Percentiles rank a stretch among this genome's conserved stretches.
Conservation (phyloP, 345 rosid genomes). For the Heritiera littoralis region DNA sequence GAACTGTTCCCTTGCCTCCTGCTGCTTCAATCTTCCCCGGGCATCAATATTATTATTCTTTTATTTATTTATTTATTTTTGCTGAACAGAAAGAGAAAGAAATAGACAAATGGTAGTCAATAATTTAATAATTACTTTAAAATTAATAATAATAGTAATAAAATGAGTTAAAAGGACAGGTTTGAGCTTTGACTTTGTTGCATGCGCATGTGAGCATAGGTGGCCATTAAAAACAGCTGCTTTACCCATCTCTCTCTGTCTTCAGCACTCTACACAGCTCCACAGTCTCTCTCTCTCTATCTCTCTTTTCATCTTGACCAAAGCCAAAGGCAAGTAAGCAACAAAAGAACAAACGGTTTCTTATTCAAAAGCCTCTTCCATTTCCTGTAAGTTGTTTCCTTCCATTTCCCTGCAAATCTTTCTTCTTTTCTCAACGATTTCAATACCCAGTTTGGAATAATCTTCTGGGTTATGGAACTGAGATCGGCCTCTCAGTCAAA, state of each 20-base stretch:
- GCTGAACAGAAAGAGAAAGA: background rate
- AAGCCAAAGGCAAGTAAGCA: background rate
- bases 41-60: background rate
- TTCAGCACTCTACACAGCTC: background rate
- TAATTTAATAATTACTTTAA: background rate
- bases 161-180: background rate
- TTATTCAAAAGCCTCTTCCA: background rate
- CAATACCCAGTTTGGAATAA: background rate
- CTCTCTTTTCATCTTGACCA: background rate
- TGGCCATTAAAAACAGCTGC: background rate
- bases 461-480: conserved; percentile 1
- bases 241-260: background rate
- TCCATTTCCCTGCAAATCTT: background rate
- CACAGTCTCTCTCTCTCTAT: background rate
- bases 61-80: background rate
- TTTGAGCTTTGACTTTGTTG: background rate
- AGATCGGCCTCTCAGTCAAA: background rate
- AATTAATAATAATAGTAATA: too few relatives aligned
- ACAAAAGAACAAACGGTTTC: background rate
- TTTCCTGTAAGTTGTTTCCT: background rate
- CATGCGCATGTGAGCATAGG: background rate
- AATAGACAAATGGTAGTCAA: background rate
- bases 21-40: background rate
- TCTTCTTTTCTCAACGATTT: background rate
- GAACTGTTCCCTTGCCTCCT: background rate